These are phyloP conservation scores for Puccinia hordei DNA, from an alignment of 1,284 basidiomycete genomes.

Conservation along the genomic window DNA sequence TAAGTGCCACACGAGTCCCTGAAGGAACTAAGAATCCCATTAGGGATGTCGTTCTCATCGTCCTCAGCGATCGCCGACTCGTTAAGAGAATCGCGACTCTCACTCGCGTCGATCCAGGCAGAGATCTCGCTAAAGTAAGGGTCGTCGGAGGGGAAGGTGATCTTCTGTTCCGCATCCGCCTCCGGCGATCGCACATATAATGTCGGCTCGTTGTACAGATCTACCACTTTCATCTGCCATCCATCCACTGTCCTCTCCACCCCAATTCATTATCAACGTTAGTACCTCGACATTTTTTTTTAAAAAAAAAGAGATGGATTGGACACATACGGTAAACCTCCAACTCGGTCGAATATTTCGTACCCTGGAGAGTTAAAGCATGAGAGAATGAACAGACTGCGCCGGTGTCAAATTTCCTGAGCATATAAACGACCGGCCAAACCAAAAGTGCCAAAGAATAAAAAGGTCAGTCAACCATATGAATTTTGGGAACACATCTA, in stretches of 20 bases:
- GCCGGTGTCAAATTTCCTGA: slow-evolving; percentile 85
- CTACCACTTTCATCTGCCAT: slow-evolving; percentile 74
- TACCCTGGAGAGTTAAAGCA: slow-evolving; percentile 82
- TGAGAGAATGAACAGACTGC: slow-evolving; percentile 88
- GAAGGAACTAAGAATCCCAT: slow-evolving; percentile 46
- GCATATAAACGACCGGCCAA: neutral
- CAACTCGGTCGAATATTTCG: slow-evolving; percentile 86
- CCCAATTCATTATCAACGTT: neutral
- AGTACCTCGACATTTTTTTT: neutral
- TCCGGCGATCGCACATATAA: slow-evolving; percentile 81
- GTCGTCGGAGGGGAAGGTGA: slow-evolving; percentile 9
- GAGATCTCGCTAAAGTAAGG: slow-evolving; percentile 20
- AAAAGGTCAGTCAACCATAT: neutral
- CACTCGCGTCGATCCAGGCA: slow-evolving; percentile 48
- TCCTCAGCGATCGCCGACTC: slow-evolving; percentile 4
- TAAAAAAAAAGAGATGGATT: neutral
- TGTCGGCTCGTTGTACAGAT: slow-evolving; percentile 73
- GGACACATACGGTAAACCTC: slow-evolving; percentile 63
- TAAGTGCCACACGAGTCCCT: slow-evolving; percentile 49
- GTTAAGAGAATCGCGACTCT: slow-evolving; percentile 65
- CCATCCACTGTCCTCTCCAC: slow-evolving; percentile 68
- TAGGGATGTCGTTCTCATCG: slow-evolving; percentile 30
- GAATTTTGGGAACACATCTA: neutral
- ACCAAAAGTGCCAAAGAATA: neutral
- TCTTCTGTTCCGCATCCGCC: slow-evolving; percentile 70